Conservation (phyloP, 306 rosid genomes). For the Begonia fuchsioides region DNA sequence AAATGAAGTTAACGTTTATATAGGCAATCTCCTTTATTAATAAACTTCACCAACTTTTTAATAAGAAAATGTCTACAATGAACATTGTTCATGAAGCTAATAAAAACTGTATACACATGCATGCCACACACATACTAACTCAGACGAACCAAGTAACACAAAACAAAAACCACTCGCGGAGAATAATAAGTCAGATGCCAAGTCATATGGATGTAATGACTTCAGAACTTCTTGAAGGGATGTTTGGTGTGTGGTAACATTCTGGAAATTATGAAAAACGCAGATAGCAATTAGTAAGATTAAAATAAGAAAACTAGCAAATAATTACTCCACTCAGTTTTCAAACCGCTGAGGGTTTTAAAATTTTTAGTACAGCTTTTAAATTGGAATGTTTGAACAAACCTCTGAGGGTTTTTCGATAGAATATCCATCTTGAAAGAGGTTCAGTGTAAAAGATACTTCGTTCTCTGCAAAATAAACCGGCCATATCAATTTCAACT, state of each 20-base stretch:
- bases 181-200: conserved; percentile 75
- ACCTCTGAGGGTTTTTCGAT: conserved; percentile 80
- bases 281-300: conserved; percentile 10
- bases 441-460: conserved; percentile 67
- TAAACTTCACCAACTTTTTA: no score
- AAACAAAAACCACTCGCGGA: conserved; percentile 27
- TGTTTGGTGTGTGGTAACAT: conserved; percentile 29
- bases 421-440: conserved; percentile 83
- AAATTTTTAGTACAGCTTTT: no score
- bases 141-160: no score
- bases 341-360: conserved; percentile 64
- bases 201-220: conserved; percentile 81
- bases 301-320: not conserved
- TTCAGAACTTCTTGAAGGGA: conserved; percentile 48
- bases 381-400: conserved; percentile 17
- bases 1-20: no score
- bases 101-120: no score
- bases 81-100: no score
- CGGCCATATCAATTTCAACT: conserved; percentile 13
- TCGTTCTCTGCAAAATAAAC: conserved; percentile 34
- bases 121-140: no score
- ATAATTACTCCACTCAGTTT: conserved; percentile 3
- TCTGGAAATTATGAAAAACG: conserved; percentile 36
- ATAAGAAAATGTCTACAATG: no score
- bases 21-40: no score